Percentiles rank a stretch among this genome's conserved stretches.
Evolutionary conservation across 1,139 yeast genomes (phyloP).

Genomic region (Williopsis jadinii): DNA sequence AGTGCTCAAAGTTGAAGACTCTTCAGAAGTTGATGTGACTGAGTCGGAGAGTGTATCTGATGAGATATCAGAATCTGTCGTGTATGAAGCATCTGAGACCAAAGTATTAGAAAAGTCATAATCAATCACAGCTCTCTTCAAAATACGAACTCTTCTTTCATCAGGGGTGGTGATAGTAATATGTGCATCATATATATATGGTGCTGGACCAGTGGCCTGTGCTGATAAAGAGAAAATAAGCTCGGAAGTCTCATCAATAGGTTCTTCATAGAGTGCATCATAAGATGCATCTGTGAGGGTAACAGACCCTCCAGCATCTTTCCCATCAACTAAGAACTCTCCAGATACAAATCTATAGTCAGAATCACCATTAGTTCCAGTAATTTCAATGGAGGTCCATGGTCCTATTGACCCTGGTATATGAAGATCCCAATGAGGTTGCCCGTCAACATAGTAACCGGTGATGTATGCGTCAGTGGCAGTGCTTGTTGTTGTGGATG

Average conservation of each 20-base stretch:
- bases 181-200: not conserved
- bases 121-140: not conserved
- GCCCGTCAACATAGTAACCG: constrained; percentile 2
- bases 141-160: not conserved
- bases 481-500: constrained; percentile 1
- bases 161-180: not conserved
- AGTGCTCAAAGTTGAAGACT: not conserved
- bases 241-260: not conserved
- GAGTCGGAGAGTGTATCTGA: not conserved
- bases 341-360: not conserved
- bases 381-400: constrained; percentile 1
- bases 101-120: not conserved
- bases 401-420: constrained; percentile 5
- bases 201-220: not conserved
- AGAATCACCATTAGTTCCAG: not conserved
- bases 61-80: not conserved
- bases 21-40: not conserved
- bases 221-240: not conserved
- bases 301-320: not conserved
- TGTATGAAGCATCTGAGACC: not conserved
- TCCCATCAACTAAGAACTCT: not conserved
- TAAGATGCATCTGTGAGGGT: not conserved
- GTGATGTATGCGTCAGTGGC: constrained; percentile 4
- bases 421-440: constrained; percentile 3
- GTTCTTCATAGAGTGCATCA: not conserved